These are phyloP conservation scores for Colletotrichum tropicale DNA, from an alignment of 2,329 filamentous ascomycete genomes.

Conservation along the genomic window DNA sequence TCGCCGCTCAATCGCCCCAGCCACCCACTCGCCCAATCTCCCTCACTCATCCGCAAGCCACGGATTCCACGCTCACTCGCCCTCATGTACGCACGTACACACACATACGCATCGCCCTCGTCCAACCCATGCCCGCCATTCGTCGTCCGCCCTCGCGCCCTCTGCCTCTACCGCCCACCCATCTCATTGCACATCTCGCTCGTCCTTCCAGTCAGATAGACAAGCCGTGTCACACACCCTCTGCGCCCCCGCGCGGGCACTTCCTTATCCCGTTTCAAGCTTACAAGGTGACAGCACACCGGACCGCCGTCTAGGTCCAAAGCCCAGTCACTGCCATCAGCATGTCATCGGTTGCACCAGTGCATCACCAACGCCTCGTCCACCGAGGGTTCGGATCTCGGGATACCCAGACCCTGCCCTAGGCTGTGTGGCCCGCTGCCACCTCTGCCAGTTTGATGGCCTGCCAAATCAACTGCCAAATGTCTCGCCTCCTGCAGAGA, in stretches of 20 bases:
- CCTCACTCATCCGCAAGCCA: background rate
- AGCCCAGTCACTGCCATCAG: background rate
- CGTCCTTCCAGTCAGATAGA: background rate
- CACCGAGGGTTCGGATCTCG: conserved; percentile 12
- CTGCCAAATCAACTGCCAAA: background rate
- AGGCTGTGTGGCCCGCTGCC: background rate
- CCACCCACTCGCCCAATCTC: background rate
- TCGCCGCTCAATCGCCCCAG: background rate
- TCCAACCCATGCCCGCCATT: background rate
- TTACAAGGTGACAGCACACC: background rate
- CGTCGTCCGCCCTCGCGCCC: background rate
- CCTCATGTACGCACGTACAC: background rate
- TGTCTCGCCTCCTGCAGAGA: conserved; percentile 12
- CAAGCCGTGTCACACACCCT: background rate
- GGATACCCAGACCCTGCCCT: background rate
- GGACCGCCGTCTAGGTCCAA: background rate
- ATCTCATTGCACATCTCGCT: background rate
- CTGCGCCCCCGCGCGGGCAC: conserved; percentile 17
- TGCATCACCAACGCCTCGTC: background rate
- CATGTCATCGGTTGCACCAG: background rate
- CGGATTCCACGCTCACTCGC: background rate
- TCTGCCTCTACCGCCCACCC: background rate
- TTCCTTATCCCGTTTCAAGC: conserved; percentile 12
- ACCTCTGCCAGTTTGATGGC: background rate
- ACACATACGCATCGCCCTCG: background rate